Evolutionary conservation across 345 rosid species (phyloP), one percentile per base, ranked within the genome.

Genomic region (Eucalyptus globulus): DNA sequence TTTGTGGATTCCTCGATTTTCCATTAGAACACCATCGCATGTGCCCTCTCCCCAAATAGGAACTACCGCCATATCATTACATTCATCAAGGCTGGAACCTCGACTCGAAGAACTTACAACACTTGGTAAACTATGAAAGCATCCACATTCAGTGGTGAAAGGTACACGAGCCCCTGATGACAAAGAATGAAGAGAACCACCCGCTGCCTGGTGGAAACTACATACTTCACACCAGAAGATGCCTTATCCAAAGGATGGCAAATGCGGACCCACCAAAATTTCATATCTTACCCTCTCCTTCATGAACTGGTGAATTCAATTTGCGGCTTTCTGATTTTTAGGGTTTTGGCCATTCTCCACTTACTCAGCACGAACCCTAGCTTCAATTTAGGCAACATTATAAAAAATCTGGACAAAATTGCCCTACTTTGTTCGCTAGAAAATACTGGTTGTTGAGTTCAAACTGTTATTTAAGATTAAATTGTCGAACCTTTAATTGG

Each of bases 381-480:
- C 24, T 69, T 15, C 83, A 72, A 72, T 72, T 37, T 72, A 37
- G 15, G 14, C 21, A 37, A 76, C 22, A 76, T 76, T 22, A 76
- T 21, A 34, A 5, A 10, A 37, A 19, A 3, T 0, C 3, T 37
- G 83, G 83, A 37, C 8, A 19, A 34, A 19, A 34, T 37, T 37
- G 3, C 26, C 45, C 4, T 19, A 3, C 40, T 67, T 9, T 31
- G 5, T 67, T 34, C 5, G 19, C 11, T 3, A 8, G 5, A 15
- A 67, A 67, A 31, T 15, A 37, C 2, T 15, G 21, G 2, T 2
- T 3, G 27, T 2, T 0, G 14, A 72, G 27, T 21, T 37, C 14
- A 7, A 3, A 37, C 1, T 21, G 0, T 37, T 76, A 76, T 76
- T 72, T 19, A 9, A 76, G 14, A 11, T 3, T 76, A 21, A 76